A percentile compares a stretch with the other conserved stretches of the same genome.
Evolutionary conservation across 1,284 basidiomycete genomes (phyloP).

Genomic region (Ganoderma lingzhi): DNA sequence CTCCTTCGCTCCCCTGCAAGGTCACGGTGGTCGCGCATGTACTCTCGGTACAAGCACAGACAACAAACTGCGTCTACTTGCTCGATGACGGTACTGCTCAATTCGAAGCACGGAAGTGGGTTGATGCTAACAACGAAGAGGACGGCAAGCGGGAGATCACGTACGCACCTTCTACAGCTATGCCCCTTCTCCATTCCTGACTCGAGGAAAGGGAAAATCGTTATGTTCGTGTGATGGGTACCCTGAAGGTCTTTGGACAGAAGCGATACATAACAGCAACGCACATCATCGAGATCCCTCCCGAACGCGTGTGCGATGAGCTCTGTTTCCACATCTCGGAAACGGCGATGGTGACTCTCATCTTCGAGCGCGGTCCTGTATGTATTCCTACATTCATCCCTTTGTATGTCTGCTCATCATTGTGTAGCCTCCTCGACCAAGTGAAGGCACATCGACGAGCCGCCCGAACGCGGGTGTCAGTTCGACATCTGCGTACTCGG

Average conservation of each 20-base stretch:
- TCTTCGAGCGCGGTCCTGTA: conserved; percentile 51
- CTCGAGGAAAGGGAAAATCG: conserved; percentile 65
- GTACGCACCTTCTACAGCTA: conserved; percentile 40
- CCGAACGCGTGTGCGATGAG: conserved; percentile 50
- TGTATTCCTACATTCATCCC: conserved; percentile 18
- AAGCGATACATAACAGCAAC: conserved; percentile 86
- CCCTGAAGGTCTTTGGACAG: conserved; percentile 86
- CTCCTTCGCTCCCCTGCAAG: conserved; percentile 43
- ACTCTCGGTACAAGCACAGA: conserved; percentile 70
- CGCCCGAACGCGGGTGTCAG: conserved; percentile 14
- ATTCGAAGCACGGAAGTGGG: conserved; percentile 92
- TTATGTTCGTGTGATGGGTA: conserved; percentile 91
- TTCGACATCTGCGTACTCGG: conserved; percentile 44
- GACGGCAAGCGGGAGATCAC: conserved; percentile 57
- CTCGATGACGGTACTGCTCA: conserved; percentile 92
- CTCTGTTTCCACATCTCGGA: conserved; percentile 82
- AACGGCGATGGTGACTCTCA: conserved; percentile 55
- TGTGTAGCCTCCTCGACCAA: conserved; percentile 41
- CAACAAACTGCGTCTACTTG: conserved; percentile 85
- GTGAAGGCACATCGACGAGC: conserved; percentile 30
- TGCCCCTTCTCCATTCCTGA: not conserved
- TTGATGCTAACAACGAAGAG: conserved; percentile 69
- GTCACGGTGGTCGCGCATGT: conserved; percentile 86
- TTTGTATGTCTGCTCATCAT: conserved; percentile 6
- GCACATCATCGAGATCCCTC: conserved; percentile 47